phyloP scores from a whole-genome alignment of 78 protist species.

The Speleostelium caveatum region DNA sequence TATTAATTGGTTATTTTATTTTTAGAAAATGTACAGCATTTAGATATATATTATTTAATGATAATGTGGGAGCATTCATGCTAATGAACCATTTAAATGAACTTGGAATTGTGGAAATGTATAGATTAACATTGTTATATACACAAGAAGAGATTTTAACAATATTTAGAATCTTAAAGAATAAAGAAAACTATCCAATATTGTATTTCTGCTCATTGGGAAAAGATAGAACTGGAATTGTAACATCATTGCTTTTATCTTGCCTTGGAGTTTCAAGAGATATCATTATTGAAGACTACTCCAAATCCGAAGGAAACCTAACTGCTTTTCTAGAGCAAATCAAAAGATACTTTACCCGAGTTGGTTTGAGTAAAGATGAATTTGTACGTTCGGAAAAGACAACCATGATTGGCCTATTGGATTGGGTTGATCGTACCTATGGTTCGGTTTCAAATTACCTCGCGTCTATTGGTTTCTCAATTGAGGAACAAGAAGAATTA shows the following conservation, averaged over 20 bases:
- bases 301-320: conserved; percentile 48
- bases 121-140: conserved; percentile 35
- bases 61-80: conserved; percentile 60
- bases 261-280: conserved; percentile 48
- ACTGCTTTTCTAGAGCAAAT: conserved; percentile 29
- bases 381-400: conserved; percentile 39
- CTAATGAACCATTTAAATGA: conserved; percentile 67
- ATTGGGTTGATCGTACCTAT: conserved; percentile 51
- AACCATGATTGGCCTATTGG: conserved; percentile 43
- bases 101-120: conserved; percentile 62
- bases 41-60: conserved; percentile 57
- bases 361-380: conserved; percentile 57
- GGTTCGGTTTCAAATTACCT: conserved; percentile 33
- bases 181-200: conserved; percentile 56
- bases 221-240: conserved; percentile 73
- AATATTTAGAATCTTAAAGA: conserved; percentile 56
- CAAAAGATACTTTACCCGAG: conserved; percentile 46
- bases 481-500: conserved; percentile 59
- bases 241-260: conserved; percentile 11
- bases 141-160: conserved; percentile 66
- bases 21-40: conserved; percentile 50
- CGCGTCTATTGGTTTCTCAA: conserved; percentile 44
- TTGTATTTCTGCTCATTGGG: conserved; percentile 72
- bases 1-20: background rate
- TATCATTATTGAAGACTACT: conserved; percentile 29